These are phyloP conservation scores for Xylaria sp. DNA, from an alignment of 2,329 filamentous ascomycete genomes.

Conservation along the genomic window DNA sequence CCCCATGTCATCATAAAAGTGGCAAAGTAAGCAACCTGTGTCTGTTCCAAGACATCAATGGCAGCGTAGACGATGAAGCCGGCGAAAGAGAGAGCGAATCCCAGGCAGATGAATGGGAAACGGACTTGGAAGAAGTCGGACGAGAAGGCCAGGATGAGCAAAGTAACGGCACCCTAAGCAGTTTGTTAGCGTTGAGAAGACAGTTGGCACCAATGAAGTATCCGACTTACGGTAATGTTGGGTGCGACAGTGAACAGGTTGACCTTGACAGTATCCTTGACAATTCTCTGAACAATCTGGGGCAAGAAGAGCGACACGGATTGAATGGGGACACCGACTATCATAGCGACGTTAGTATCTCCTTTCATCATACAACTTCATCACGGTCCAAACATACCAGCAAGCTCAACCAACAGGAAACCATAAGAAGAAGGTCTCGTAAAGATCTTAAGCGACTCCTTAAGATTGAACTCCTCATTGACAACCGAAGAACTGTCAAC, in stretches of 20 bases:
- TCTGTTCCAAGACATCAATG: conserved; percentile 56
- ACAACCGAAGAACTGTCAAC: conserved; percentile 65
- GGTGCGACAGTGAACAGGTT: conserved; percentile 80
- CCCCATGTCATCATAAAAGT: conserved; percentile 82
- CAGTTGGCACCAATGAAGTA: too few relatives aligned
- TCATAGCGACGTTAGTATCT: not conserved
- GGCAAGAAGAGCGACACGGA: conserved; percentile 50
- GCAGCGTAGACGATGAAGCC: conserved; percentile 76
- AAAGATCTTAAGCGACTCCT: conserved; percentile 49
- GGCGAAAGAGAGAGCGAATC: conserved; percentile 67
- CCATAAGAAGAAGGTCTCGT: conserved; percentile 43
- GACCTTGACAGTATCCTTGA: conserved; percentile 51
- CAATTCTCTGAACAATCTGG: conserved; percentile 48
- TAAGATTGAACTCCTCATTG: conserved; percentile 47
- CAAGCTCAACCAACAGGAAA: conserved; percentile 49
- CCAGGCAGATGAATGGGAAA: conserved; percentile 68
- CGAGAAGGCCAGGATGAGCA: conserved; percentile 65
- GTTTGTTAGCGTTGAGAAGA: conserved; percentile 1
- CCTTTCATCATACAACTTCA: not conserved
- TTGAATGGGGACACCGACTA: conserved; percentile 52
- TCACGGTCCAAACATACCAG: conserved; percentile 6
- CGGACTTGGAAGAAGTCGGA: conserved; percentile 62
- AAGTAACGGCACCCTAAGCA: conserved; percentile 57
- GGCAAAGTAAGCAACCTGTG: conserved; percentile 68
- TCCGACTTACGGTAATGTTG: conserved; percentile 51